Conservation (phyloP, 495 filamentous ascomycete species). For the Melanomma pulvis-pyrius region DNA sequence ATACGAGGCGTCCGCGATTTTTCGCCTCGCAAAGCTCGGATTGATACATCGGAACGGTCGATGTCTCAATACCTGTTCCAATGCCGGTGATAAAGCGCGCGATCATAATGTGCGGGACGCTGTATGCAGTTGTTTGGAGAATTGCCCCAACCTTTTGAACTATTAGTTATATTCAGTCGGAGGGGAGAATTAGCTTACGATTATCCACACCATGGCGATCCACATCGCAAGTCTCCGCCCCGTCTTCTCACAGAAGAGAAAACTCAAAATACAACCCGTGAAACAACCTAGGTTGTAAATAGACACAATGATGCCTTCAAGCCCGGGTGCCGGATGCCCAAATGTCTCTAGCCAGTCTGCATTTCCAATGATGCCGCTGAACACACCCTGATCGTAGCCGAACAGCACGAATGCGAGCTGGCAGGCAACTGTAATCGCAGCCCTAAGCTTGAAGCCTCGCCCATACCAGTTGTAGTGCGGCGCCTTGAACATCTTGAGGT, state of each 20-base stretch:
- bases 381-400: slow-evolving; percentile 60
- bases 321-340: slow-evolving; percentile 29
- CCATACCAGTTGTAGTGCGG: slow-evolving; percentile 31
- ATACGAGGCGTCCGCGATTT: slow-evolving; percentile 40
- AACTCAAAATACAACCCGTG: slow-evolving; percentile 40
- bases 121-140: slow-evolving; percentile 40
- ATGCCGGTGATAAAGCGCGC: slow-evolving; percentile 41
- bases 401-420: slow-evolving; percentile 46
- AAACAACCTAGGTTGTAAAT: slow-evolving; percentile 46
- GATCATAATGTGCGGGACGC: slow-evolving; percentile 38
- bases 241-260: slow-evolving; percentile 39
- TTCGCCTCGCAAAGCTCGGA: slow-evolving; percentile 41
- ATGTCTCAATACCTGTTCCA: slow-evolving; percentile 42
- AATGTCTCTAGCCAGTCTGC: slow-evolving; percentile 52
- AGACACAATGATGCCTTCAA: slow-evolving; percentile 43
- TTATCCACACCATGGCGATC: slow-evolving; percentile 44
- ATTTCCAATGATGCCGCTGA: slow-evolving; percentile 54
- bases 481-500: slow-evolving; percentile 10
- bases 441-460: slow-evolving; percentile 37
- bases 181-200: slow-evolving; percentile 23
- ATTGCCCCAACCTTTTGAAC: slow-evolving; percentile 24
- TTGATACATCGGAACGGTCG: slow-evolving; percentile 43
- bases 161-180: not conserved
- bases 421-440: slow-evolving; percentile 42
- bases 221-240: slow-evolving; percentile 43